phyloP scores from a whole-genome alignment of 306 rosid species.

The Nissolia schottii region DNA sequence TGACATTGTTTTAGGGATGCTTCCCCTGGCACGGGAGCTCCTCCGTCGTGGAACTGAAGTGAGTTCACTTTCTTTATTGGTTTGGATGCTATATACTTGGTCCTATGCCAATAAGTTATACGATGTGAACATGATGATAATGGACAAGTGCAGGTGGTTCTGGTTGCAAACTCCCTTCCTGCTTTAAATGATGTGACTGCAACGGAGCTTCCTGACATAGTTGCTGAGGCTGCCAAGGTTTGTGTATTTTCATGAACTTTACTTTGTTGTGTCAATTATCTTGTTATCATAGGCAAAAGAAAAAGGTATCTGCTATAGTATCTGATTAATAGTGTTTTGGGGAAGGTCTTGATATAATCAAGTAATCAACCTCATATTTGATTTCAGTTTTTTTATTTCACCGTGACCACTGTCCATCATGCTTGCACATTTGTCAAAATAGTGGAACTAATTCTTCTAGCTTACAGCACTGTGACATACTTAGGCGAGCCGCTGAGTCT shows the following conservation, averaged over 20 bases:
- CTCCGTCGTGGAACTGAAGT: conserved; percentile 84
- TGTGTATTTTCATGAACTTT: conserved; percentile 10
- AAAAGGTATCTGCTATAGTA: neutral
- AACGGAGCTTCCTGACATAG: conserved; percentile 82
- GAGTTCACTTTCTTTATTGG: conserved; percentile 19
- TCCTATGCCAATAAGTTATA: neutral
- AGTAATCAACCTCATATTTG: neutral
- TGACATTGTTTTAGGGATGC: conserved; percentile 85
- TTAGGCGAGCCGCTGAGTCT: conserved; percentile 78
- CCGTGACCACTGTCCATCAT: neutral
- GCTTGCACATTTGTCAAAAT: neutral
- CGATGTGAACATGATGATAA: neutral
- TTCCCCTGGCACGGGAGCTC: conserved; percentile 84
- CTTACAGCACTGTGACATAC: conserved; percentile 77
- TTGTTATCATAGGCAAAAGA: neutral
- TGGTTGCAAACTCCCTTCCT: conserved; percentile 81
- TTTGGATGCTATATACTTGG: neutral
- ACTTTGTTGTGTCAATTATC: neutral
- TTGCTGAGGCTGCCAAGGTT: conserved; percentile 91
- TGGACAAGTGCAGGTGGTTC: conserved; percentile 62
- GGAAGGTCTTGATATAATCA: neutral
- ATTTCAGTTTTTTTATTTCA: neutral
- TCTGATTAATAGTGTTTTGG: neutral
- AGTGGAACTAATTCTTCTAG: conserved; percentile 29
- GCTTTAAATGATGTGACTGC: conserved; percentile 85